Evolutionary conservation across 768 basidiomycete genomes (phyloP), one percentile per base, ranked within the genome.

Genomic region (Mrakia blollopis): DNA sequence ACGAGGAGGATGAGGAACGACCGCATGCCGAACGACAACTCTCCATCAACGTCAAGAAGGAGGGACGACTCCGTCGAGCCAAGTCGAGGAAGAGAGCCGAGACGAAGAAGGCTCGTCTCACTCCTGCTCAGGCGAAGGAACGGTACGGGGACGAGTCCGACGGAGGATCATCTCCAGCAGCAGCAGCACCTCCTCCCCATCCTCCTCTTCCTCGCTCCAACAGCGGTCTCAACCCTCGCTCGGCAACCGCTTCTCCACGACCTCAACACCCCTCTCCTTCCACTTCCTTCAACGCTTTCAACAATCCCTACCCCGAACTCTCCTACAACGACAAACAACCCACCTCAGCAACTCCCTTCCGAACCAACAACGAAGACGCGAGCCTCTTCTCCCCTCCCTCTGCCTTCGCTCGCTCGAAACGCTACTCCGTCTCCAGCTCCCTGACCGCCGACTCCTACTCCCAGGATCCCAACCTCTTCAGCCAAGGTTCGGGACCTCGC

Each of bases 11-110:
- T 74, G 88, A 91, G 77, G 84, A 87, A 21, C 83, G 85, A 23
- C 82, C 88, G 28, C 88, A 88, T 2, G 89, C 87, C 11, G 91
- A 92, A 79, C 84, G 81, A 13, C 82, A 84, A 77, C 84, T 92
- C 35, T 89, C 86, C 72, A 81, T 83, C 39, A 83, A 82, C 41
- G 83, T 92, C 44, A 86, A 86, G 81, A 88, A 88, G 81, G 88
- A 89, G 80, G 91, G 91, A 21, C 88, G 86, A 80, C 78, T 88
- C n/a, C 85, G 88, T 11, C 86, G 91, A 57, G 85, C 86, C 23
- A 83, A 83, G 70, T 86, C 87, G 16, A 83, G 87, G 35, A 82
- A 82, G 72, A 67, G 68, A 52, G 75, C 52, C 41, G 28, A 60
- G 60, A 39, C 30, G 60, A 41, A 57, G 69, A 57, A 75, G 3